These are phyloP conservation scores for Solanum phureja DNA, from an alignment of 257 asterid species.

Conservation along the genomic window DNA sequence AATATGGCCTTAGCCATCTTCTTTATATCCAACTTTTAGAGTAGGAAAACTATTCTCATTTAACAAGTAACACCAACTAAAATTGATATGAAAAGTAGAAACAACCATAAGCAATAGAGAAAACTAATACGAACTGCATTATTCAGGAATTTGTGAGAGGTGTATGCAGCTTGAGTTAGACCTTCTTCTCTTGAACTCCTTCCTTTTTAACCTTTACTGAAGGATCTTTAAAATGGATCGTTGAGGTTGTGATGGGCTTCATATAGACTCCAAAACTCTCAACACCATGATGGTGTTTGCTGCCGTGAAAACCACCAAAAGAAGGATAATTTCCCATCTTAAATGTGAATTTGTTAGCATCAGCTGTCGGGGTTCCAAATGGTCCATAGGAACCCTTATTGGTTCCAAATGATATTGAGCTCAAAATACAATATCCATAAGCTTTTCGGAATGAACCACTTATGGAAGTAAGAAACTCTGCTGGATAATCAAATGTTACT, in stretches of 20 bases:
- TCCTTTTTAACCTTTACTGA: background rate
- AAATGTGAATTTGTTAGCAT: constrained; percentile 10
- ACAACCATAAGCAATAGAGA: background rate
- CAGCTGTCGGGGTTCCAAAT: constrained; percentile 3
- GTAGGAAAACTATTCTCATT: background rate
- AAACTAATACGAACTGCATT: background rate
- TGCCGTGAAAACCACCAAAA: constrained; percentile 35
- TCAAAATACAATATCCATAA: constrained; percentile 14
- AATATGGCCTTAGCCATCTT: background rate
- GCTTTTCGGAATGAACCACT: background rate
- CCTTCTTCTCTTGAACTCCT: background rate
- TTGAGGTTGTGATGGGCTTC: constrained; percentile 6
- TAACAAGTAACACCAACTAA: background rate
- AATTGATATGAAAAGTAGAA: background rate
- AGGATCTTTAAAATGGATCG: background rate
- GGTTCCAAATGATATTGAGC: constrained; percentile 30
- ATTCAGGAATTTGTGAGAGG: background rate
- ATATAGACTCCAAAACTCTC: constrained; percentile 31
- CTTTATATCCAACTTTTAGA: background rate
- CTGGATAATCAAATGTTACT: background rate
- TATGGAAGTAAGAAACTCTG: background rate
- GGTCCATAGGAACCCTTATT: constrained; percentile 29
- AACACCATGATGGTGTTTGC: background rate
- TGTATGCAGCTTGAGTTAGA: background rate
- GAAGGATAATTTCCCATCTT: constrained; percentile 17